phyloP scores from a whole-genome alignment of 202 grass and related monocot species.

The Digitaria exilis region DNA sequence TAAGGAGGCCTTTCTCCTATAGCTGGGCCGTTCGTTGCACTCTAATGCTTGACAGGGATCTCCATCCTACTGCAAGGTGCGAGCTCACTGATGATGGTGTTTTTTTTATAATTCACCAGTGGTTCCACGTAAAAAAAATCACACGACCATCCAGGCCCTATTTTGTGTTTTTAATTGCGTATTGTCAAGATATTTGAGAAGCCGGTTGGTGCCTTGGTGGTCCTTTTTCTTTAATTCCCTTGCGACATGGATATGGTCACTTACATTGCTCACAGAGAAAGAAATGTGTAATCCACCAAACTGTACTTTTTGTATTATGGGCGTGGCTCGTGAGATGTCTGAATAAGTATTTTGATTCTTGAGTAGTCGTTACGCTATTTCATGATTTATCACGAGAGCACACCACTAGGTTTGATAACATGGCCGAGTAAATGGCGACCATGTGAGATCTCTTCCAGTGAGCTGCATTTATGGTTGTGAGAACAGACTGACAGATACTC shows the following conservation, averaged over 20 bases:
- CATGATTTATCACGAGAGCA: background rate
- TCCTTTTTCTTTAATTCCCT: background rate
- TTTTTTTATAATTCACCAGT: slow-evolving; percentile 13
- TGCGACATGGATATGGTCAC: background rate
- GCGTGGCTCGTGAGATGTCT: background rate
- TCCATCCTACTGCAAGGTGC: slow-evolving; percentile 24
- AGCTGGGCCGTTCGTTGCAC: slow-evolving; percentile 33
- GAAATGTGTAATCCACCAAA: background rate
- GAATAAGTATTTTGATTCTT: background rate
- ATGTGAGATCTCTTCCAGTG: background rate
- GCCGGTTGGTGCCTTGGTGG: slow-evolving; percentile 13
- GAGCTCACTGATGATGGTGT: background rate
- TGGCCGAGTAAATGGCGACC: background rate
- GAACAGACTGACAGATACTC: background rate
- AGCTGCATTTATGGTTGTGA: background rate
- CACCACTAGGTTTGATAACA: background rate
- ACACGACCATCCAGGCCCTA: background rate
- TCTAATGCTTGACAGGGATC: slow-evolving; percentile 29
- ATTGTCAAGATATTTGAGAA: background rate
- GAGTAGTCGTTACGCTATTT: background rate
- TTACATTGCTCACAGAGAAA: background rate
- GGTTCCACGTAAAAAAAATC: slow-evolving; percentile 11
- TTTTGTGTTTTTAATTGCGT: background rate
- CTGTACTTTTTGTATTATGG: background rate
- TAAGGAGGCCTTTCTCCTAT: slow-evolving; percentile 40